Conservation (phyloP, 805 yeast genomes). For the Candida glaebosa region DNA sequence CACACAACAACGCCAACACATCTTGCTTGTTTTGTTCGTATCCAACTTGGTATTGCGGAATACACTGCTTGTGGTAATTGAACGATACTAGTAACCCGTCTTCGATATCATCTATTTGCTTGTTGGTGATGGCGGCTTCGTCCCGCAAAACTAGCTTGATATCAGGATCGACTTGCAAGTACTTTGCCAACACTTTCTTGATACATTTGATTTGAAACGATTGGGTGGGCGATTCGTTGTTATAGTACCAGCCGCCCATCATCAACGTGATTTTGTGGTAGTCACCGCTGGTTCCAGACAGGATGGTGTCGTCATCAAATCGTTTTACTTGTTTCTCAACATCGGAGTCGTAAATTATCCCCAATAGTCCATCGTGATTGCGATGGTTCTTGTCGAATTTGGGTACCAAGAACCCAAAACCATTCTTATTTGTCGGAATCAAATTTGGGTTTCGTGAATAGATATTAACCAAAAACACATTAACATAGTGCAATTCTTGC, state of each 20-base stretch:
- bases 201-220: constrained; percentile 23
- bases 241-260: constrained; percentile 76
- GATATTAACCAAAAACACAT: constrained; percentile 65
- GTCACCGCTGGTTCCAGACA: constrained; percentile 6
- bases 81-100: constrained; percentile 31
- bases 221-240: constrained; percentile 30
- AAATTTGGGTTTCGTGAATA: constrained; percentile 41
- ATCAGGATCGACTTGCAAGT: constrained; percentile 19
- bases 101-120: constrained; percentile 11
- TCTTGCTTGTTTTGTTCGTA: constrained; percentile 44
- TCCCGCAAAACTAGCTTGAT: constrained; percentile 24
- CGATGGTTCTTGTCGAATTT: constrained; percentile 38
- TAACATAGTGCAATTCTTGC: constrained; percentile 35
- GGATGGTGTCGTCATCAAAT: constrained; percentile 10
- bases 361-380: constrained; percentile 44
- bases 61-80: constrained; percentile 45
- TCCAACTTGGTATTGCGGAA: constrained; percentile 80
- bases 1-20: constrained; percentile 28
- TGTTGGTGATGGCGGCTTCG: constrained; percentile 15
- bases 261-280: constrained; percentile 80
- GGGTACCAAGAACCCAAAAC: constrained; percentile 91
- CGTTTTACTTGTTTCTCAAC: constrained; percentile 51
- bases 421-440: constrained; percentile 41
- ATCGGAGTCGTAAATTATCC: constrained; percentile 89
- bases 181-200: constrained; percentile 20